Conservation (phyloP, 2,329 filamentous ascomycete genomes). For the Didymella arachidicola region DNA sequence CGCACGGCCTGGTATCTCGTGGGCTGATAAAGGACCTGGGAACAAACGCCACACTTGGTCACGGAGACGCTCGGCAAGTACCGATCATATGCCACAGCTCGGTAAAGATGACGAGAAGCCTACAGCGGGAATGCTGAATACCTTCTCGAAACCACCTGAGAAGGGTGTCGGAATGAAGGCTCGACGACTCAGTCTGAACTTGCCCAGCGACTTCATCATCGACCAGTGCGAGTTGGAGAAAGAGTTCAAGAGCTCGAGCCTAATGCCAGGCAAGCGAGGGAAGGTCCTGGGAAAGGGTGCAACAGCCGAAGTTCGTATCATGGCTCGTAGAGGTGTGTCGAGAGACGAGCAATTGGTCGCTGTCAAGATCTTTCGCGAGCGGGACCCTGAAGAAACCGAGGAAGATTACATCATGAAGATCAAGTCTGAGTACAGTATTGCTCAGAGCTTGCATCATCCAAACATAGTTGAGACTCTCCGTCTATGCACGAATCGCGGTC, state of each 20-base stretch:
- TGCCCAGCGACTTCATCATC: slow-evolving; percentile 77
- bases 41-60: slow-evolving; percentile 34
- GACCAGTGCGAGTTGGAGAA: slow-evolving; percentile 72
- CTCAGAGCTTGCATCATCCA: slow-evolving; percentile 83
- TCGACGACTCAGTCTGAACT: slow-evolving; percentile 75
- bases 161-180: slow-evolving; percentile 79
- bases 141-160: slow-evolving; percentile 60
- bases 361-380: slow-evolving; percentile 85
- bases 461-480: slow-evolving; percentile 85
- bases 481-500: slow-evolving; percentile 74
- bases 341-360: slow-evolving; percentile 75
- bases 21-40: slow-evolving; percentile 36
- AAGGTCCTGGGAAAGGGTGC: slow-evolving; percentile 83
- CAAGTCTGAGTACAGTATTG: slow-evolving; percentile 89
- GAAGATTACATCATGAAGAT: slow-evolving; percentile 87
- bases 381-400: slow-evolving; percentile 71
- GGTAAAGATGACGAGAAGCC: slow-evolving; percentile 36
- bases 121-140: slow-evolving; percentile 45
- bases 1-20: slow-evolving; percentile 40
- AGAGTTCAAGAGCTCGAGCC: slow-evolving; percentile 72
- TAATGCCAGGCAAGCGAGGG: slow-evolving; percentile 74
- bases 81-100: slow-evolving; percentile 43
- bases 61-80: slow-evolving; percentile 49
- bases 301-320: slow-evolving; percentile 81
- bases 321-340: slow-evolving; percentile 71